These are phyloP conservation scores for Acrodontium crateriforme DNA, from an alignment of 2,329 filamentous ascomycete genomes.

Conservation along the genomic window DNA sequence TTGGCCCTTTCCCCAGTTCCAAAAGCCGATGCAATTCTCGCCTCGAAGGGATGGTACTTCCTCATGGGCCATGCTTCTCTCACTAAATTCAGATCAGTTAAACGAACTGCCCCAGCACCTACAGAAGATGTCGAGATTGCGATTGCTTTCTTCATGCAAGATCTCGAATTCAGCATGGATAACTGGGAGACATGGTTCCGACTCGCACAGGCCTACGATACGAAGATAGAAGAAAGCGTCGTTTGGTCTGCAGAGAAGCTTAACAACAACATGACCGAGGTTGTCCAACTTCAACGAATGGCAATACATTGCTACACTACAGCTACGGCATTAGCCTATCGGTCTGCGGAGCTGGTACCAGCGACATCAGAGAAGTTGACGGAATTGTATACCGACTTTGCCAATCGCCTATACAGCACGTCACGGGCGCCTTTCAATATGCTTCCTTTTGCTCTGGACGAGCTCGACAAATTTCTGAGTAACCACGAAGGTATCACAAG, in stretches of 20 bases:
- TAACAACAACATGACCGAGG: slow-evolving; percentile 64
- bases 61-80: slow-evolving; percentile 77
- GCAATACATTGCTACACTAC: slow-evolving; percentile 69
- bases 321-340: slow-evolving; percentile 49
- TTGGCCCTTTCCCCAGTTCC: slow-evolving; percentile 50
- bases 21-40: slow-evolving; percentile 53
- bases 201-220: slow-evolving; percentile 74
- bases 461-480: slow-evolving; percentile 41
- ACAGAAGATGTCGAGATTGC: slow-evolving; percentile 76
- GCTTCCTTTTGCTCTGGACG: slow-evolving; percentile 49
- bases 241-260: slow-evolving; percentile 85
- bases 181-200: slow-evolving; percentile 88
- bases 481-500: slow-evolving; percentile 25
- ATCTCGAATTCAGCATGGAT: slow-evolving; percentile 67
- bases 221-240: slow-evolving; percentile 74
- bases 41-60: slow-evolving; percentile 82
- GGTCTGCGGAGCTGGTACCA: slow-evolving; percentile 39
- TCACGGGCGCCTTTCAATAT: slow-evolving; percentile 54
- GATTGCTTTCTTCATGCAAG: slow-evolving; percentile 63
- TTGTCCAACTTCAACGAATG: slow-evolving; percentile 62
- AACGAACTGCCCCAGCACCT: slow-evolving; percentile 57
- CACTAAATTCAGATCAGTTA: slow-evolving; percentile 69
- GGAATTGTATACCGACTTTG: slow-evolving; percentile 56
- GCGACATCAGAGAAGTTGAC: slow-evolving; percentile 45
- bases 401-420: slow-evolving; percentile 53